Evolutionary conservation across 1,139 yeast genomes (phyloP), one percentile per base, ranked within the genome.

Genomic region (Candida labiduridarum): DNA sequence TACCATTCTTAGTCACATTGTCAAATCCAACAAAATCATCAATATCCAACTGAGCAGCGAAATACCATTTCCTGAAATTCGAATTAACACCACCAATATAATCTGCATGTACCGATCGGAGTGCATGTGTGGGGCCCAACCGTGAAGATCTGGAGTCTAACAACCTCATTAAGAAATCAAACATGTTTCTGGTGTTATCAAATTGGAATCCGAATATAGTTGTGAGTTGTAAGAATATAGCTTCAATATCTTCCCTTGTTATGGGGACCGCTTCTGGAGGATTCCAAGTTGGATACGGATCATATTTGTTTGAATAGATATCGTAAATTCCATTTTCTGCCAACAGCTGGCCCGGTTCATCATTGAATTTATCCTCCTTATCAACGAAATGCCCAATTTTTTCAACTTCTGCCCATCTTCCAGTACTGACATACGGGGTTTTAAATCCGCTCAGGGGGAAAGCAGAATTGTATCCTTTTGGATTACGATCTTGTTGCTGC

Each of bases 41-140:
- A 59, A 89, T 74, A 68, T 89, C 96, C 54, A 90, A 71, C 70
- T 87, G 94, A 41, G 97, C 91, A 31, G 97, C 97, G 71, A 94
- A 90, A 69, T 89, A 94, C 99, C 99, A 94, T 66, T 89, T 92
- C 62, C 89, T 82, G 72, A 88, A 94, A 69, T 94, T 94, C 30
- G 98, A 87, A 55, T 90, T 83, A 56, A 87, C 88, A 48, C 98
- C 98, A 41, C 98, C 98, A 63, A 94, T 83, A 60, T 85, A 86
- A 51, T 87, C 88, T 0, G 86, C 88, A 66, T 87, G 91, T 43
- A 86, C 59, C 0, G 89, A 76, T 43, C 74, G 65, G 49, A 87
- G 69, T 0, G 92, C 90, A 44, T 68, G 72, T 1, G 56, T 58
- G 0, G 88, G 80, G 0, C 77, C 74, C 69, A 83, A 76, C 56